Evolutionary conservation across 2,329 filamentous ascomycete genomes (phyloP), one percentile per base, ranked within the genome.

Genomic region (Aureobasidium sp.): DNA sequence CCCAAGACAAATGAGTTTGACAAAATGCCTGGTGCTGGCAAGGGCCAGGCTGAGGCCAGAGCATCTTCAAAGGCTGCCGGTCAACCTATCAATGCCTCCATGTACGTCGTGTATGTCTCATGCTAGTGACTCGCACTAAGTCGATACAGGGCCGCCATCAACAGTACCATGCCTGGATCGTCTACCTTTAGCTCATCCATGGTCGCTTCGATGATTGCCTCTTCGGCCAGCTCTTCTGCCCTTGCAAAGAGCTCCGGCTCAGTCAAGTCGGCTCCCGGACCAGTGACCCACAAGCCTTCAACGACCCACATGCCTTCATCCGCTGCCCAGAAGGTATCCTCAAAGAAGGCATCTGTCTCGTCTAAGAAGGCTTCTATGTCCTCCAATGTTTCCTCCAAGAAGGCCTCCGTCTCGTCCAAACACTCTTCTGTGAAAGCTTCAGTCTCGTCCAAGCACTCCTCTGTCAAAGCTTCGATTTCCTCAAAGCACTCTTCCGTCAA

Each of bases 81-180:
- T 37, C 29, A 45, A 37, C 34, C 29, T 5, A 27, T 47, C n/a
- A 29, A 27, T 11, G 55, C 55, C 3, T 31, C 37, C 37, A 56
- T 56, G 52, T 55, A 44, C n/a, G 52, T 36, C 5, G 7, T 20
- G 42, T 14, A 4, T 4, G 5, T 27, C 25, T 44, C 37, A 14
- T 22, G 22, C 17, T 20, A 27, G 25, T 17, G 9, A 12, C 36
- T 22, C 20, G n/a, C 12, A 20, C 27, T 36, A 20, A 36, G 7
- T 22, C 27, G 14, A 12, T 12, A 12, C 17, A 51, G 47, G 47
- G 48, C 6, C 37, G n/a, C 17, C 48, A 15, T 22, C 2, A 53
- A 53, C 51, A 41, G 22, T 36, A 53, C 51, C 51, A 56, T 56
- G 52, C 31, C 52, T 44, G 52, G 27, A 56, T 56, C 52, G 11